Evolutionary conservation across 768 basidiomycete species (phyloP), one percentile per base, ranked within the genome.

Genomic region (Suillus hirtellus): DNA sequence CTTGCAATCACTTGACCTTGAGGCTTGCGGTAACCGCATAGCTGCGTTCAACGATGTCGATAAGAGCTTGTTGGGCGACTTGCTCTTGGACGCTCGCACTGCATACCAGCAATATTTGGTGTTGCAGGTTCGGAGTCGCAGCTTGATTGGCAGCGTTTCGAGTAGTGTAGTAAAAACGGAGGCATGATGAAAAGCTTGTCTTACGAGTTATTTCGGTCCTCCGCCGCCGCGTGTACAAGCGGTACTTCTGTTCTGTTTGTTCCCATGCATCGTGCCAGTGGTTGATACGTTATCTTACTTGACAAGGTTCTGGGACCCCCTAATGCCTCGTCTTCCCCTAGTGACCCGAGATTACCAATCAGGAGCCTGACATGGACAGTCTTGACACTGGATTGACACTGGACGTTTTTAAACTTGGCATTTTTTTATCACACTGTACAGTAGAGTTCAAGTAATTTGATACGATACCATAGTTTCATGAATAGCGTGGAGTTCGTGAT

Each of bases 51-150:
- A 43, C 27, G 56, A 42, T 31, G n/a, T 1, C 40, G 56, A 58
- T 15, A 58, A 17, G 40, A 31, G 12, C 24, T 58, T 58, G 17
- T 11, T 58, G 40, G 42, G 11, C 1, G 56, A 42, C 3, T 42
- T 58, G 17, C 56, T 58, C 24, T 42, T 1, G 15, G 56, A 58
- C 7, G 56, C 56, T 58, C 38, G 56, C 56, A 58, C 40, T 58
- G 56, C 56, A 27, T 42, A 19, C 11, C 24, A 31, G 24, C 24
- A 42, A 27, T 9, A 58, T 19, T 27, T 42, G 17, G 14, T 58
- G 27, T 19, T 58, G 40, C 40, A 58, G 55, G 38, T 38, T 42
- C 55, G 56, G 38, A 11, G 27, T 19, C 38, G 40, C 17, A 58
- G 11, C 17, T 12, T 35, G 34, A n/a, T 35, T n/a, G 10, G 37